Base-by-base conservation (phyloP, 495 filamentous ascomycete species). In the Penicillium bovifimosum region DNA sequence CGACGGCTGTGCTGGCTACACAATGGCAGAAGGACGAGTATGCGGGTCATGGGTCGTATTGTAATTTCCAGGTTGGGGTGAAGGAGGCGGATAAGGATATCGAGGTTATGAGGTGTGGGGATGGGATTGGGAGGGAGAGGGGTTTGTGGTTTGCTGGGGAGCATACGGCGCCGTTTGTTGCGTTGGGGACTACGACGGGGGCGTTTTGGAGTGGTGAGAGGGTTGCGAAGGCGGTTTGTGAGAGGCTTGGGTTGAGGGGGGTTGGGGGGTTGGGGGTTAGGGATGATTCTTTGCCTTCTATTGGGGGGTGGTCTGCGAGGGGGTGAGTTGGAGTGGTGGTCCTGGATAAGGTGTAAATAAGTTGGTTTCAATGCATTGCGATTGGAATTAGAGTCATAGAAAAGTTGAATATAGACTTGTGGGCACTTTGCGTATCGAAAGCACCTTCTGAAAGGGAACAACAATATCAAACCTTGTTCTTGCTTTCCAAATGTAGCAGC, bases 131-230 rank as follows among this genome's bases (percentile, higher is more conserved):
- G 38, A 76, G 81, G 5, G 81, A 79, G 10, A 76, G 87, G 14
- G 82, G 85, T 1, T 56, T 96, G 4, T 98, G 91, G 91, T 81
- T 96, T 58, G 93, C 92, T 1, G 92, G 92, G 0, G 92, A 98
- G 67, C 93, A 96, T 71, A 96, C 91, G 26, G 83, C 90, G 24
- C 92, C 92, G 26, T 95, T 96, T 67, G 82, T 91, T 16, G 89
- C 87, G 13, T 65, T 95, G 44, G 91, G 91, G 1, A 96, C 91
- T 7, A 86, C 83, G 9, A 91, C 89, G 2, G 91, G 91, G 2
- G 91, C 91, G 9, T 96, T 90, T 55, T 95, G 89, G 90, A 90
- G 88, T 65, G 92, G 92, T 1, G 88, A 96, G 70, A 77, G 77
- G 6, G 87, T 88, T 29, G 91, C 79, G 11, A 78, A 70, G 56